These are phyloP conservation scores for Phytopythium litorale DNA, from an alignment of 352 stramenopile species.

Conservation along the genomic window DNA sequence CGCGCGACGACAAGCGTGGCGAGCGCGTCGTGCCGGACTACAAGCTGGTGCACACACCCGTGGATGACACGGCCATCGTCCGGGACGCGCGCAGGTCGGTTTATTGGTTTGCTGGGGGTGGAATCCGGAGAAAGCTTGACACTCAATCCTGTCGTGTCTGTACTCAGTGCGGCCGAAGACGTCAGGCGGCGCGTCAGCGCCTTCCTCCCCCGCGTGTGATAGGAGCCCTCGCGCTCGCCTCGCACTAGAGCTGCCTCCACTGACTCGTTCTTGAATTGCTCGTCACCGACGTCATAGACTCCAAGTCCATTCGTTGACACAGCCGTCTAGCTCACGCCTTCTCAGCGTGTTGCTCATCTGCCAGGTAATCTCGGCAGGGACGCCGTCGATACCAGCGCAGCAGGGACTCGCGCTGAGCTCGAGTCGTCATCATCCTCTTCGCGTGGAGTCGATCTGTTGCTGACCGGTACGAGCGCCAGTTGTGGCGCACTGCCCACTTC, in stretches of 20 bases:
- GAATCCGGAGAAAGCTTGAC: too few relatives aligned
- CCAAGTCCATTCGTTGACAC: background rate
- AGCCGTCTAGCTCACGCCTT: background rate
- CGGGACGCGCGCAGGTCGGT: slow-evolving; percentile 42
- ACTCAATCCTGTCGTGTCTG: background rate
- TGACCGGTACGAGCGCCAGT: background rate
- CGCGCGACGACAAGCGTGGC: slow-evolving; percentile 66
- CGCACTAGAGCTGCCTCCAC: background rate
- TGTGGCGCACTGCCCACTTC: background rate
- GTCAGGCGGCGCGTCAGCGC: slow-evolving; percentile 29
- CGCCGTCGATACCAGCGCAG: background rate
- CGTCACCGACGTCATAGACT: background rate
- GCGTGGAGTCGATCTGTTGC: background rate
- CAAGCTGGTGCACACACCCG: slow-evolving; percentile 51
- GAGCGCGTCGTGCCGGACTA: slow-evolving; percentile 73
- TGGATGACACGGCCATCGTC: slow-evolving; percentile 37
- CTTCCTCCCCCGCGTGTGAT: slow-evolving; percentile 29
- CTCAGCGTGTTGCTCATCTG: background rate
- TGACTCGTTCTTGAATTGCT: background rate
- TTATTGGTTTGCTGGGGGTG: background rate
- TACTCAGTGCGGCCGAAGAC: slow-evolving; percentile 18
- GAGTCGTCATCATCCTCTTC: background rate
- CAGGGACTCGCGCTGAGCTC: background rate
- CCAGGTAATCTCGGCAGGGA: slow-evolving; percentile 4
- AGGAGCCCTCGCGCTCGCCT: background rate